These are phyloP conservation scores for Lophium mytilinum DNA, from an alignment of 495 filamentous ascomycete genomes.

Conservation along the genomic window DNA sequence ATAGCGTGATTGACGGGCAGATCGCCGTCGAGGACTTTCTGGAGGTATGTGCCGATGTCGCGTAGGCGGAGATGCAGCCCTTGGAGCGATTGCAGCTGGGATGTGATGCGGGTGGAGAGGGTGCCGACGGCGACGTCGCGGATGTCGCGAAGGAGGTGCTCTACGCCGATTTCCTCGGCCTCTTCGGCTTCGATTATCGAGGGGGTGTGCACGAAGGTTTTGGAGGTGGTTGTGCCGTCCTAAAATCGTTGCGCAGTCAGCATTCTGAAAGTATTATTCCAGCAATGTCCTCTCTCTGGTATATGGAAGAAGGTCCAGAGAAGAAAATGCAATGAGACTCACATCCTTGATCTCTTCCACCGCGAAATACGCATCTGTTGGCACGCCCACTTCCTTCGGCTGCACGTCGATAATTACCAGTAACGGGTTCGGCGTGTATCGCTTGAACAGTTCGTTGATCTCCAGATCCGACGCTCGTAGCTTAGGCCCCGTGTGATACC, in stretches of 20 bases:
- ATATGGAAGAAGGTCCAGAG: no score
- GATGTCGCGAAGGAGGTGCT: constrained; percentile 96
- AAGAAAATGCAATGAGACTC: constrained; percentile 32
- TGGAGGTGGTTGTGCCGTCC: constrained; percentile 95
- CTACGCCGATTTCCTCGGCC: constrained; percentile 97
- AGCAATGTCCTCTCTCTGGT: no score
- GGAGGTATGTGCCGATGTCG: constrained; percentile 90
- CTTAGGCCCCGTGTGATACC: constrained; percentile 98
- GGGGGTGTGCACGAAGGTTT: constrained; percentile 98
- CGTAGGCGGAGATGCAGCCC: constrained; percentile 90
- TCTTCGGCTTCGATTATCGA: constrained; percentile 98
- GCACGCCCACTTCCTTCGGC: constrained; percentile 95
- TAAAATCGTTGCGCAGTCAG: constrained; percentile 35
- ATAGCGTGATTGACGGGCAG: constrained; percentile 96
- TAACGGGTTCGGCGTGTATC: constrained; percentile 93
- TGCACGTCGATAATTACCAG: constrained; percentile 98
- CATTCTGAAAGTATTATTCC: background rate
- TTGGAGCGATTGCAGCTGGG: constrained; percentile 94
- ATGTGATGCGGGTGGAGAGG: constrained; percentile 95
- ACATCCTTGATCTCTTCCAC: constrained; percentile 99
- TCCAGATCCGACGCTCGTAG: constrained; percentile 93
- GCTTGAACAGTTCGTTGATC: constrained; percentile 99
- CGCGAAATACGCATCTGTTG: constrained; percentile 98
- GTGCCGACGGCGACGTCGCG: constrained; percentile 96
- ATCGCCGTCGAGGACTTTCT: constrained; percentile 87